Evolutionary conservation across 2,329 filamentous ascomycete genomes (phyloP), one percentile per base, ranked within the genome.

Genomic region (Exophiala sideris): DNA sequence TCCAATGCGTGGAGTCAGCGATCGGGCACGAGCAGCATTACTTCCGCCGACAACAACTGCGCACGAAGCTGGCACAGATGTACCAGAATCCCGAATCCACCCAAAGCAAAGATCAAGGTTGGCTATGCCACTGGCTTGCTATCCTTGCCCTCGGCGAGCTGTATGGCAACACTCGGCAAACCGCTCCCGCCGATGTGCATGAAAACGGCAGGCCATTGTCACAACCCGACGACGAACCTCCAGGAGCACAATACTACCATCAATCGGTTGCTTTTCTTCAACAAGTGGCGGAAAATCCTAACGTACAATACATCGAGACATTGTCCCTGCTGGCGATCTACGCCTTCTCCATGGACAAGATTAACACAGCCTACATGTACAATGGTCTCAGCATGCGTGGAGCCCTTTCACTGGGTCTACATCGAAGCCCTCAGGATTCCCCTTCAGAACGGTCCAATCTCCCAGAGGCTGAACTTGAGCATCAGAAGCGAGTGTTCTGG

Each of bases 71-170:
- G 7, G 35, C 29, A 9, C 54, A 53, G n/a, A 57, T 57, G 54
- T 46, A 57, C 35, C 50, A 57, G n/a, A 38, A 45, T 36, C 54
- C 54, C 5, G 54, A 57, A 11, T 53, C 54, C 8, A 8, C 45
- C 33, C 54, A 49, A 34, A 57, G 54, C 32, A 57, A 53, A 50
- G 54, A 57, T 42, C 54, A 53, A n/a, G 54, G 54, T 20, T 57
- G 54, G 54, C 41, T 57, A 38, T 57, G 54, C 41, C 46, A 53
- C 44, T 57, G 54, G 54, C 54, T 57, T 50, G 50, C 54, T 2
- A 39, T 53, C 7, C 32, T 57, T 21, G 54, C 54, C 14, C 50
- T 57, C 24, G 54, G 54, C 14, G 54, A 57, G 41, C 50, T 57
- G 5, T 50, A 57, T 36, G 53, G 46, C 14, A 47, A 8, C 54